Percentiles rank a stretch among this genome's conserved stretches.
These are phyloP conservation scores for Fragaria ananassa DNA, from an alignment of 306 rosid species.

Conservation along the genomic window DNA sequence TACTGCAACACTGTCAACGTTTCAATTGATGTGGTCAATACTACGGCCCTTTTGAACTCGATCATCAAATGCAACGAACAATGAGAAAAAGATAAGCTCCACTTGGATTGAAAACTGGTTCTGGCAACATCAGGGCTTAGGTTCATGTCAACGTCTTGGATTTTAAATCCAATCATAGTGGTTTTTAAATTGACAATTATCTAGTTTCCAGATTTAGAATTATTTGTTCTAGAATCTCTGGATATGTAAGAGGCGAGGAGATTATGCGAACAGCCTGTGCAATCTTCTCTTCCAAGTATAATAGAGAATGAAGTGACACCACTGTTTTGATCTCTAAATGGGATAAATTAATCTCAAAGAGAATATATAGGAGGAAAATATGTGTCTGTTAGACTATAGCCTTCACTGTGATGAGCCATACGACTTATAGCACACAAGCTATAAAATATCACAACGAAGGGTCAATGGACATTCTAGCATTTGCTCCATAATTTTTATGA, in stretches of 20 bases:
- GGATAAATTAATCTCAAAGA: no score
- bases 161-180: not conserved
- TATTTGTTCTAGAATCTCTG: not conserved
- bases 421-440: no score
- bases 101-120: not conserved
- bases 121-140: conserved; percentile 10
- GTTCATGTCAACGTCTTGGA: conserved; percentile 8
- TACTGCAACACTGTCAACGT: conserved; percentile 2
- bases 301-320: no score
- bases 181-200: not conserved
- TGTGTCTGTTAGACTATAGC: no score
- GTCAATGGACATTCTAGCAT: no score
- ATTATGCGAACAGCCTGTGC: conserved; percentile 4
- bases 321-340: no score
- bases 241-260: not conserved
- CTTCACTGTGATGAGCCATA: no score
- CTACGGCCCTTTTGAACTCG: conserved; percentile 17
- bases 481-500: no score
- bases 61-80: conserved; percentile 1
- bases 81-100: conserved; percentile 21
- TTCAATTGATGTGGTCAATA: not conserved
- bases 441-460: no score
- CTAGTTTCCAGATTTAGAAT: not conserved
- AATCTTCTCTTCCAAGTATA: conserved; percentile 6
- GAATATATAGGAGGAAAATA: no score